phyloP scores from a whole-genome alignment of 768 basidiomycete species.

The Amanita phalloides region DNA sequence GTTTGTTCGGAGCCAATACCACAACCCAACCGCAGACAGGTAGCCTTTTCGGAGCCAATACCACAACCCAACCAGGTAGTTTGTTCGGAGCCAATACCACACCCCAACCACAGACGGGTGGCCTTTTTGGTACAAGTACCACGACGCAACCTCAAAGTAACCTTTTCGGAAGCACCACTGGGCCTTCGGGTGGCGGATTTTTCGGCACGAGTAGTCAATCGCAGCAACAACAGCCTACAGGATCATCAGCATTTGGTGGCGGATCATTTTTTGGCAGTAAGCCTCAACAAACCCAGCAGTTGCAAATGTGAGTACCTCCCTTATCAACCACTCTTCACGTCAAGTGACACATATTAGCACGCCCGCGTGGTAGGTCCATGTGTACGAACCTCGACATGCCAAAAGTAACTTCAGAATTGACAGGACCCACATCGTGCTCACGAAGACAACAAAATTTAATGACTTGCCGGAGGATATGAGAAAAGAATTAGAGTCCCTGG shows the following conservation, averaged over 20 bases:
- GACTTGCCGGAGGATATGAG: conserved; percentile 66
- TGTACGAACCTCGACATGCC: not conserved
- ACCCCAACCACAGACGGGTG: no score
- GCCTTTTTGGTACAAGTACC: no score
- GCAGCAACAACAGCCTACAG: conserved; percentile 21
- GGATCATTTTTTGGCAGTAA: conserved; percentile 19
- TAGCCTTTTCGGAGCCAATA: not conserved
- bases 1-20: conserved; percentile 8
- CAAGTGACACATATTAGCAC: not conserved
- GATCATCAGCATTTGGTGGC: conserved; percentile 18
- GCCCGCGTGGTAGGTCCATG: not conserved
- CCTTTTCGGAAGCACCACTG: conserved; percentile 10
- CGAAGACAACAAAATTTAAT: conserved; percentile 65
- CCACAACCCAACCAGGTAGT: not conserved
- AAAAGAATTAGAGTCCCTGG: conserved; percentile 54
- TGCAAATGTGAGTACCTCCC: conserved; percentile 11
- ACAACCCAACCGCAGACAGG: conserved; percentile 2
- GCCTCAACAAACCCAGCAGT: conserved; percentile 21
- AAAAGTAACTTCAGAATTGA: not conserved
- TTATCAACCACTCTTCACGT: not conserved
- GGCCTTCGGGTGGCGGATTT: conserved; percentile 11
- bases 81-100: not conserved
- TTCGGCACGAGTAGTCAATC: conserved; percentile 12
- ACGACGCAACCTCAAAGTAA: conserved; percentile 3
- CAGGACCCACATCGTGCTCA: not conserved